phyloP scores from a whole-genome alignment of 108 stramenopile genomes.

The Licmophora abbreviata region DNA sequence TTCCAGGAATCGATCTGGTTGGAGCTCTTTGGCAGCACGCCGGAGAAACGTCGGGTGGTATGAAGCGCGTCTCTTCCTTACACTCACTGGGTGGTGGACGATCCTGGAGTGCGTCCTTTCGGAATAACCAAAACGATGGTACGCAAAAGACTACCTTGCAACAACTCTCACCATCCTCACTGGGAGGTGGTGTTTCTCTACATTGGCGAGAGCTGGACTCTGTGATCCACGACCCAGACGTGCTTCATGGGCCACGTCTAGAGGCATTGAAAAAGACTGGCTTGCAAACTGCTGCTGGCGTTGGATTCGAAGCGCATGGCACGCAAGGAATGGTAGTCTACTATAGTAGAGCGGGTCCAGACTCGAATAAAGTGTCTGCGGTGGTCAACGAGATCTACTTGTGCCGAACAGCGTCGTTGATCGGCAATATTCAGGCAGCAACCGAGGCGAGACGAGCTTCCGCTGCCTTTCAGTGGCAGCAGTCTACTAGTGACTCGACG shows the following conservation, averaged over 20 bases:
- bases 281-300: slow-evolving; percentile 12
- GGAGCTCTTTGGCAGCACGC: slow-evolving; percentile 33
- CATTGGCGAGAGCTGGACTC: slow-evolving; percentile 20
- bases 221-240: slow-evolving; percentile 11
- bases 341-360: slow-evolving; percentile 12
- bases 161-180: too few species aligned
- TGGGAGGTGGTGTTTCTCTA: background rate
- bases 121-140: too few species aligned
- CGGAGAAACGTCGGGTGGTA: background rate
- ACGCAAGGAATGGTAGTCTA: slow-evolving; percentile 33
- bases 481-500: background rate
- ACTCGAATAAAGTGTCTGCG: slow-evolving; percentile 9
- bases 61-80: background rate
- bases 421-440: slow-evolving; percentile 22
- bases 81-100: slow-evolving; percentile 1
- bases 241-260: slow-evolving; percentile 7
- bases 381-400: slow-evolving; percentile 18
- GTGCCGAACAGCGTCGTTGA: slow-evolving; percentile 20
- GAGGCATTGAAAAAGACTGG: slow-evolving; percentile 13
- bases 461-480: slow-evolving; percentile 10
- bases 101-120: background rate
- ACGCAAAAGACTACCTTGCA: too few species aligned
- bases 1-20: slow-evolving; percentile 33
- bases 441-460: slow-evolving; percentile 8
- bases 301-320: slow-evolving; percentile 11